Percentiles rank a stretch among this genome's conserved stretches.
Conservation (phyloP, 495 filamentous ascomycete species). For the Umbilicaria muhlenbergii region DNA sequence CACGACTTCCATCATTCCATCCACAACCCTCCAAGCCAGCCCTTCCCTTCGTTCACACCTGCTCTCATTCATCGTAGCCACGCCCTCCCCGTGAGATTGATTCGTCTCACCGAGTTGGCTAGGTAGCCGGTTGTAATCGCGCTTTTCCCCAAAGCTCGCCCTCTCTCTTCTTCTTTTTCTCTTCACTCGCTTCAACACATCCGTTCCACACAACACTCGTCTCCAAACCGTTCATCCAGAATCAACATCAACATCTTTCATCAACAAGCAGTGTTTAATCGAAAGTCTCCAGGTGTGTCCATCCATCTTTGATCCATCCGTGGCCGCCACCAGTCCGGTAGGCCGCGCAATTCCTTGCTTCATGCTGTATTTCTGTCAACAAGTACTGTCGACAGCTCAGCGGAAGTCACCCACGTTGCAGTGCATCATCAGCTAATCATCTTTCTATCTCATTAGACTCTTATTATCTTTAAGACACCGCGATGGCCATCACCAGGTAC, state of each 20-base stretch:
- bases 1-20: slow-evolving; percentile 19
- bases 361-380: not conserved
- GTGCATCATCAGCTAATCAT: too few relatives aligned
- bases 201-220: slow-evolving; percentile 16
- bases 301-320: not conserved
- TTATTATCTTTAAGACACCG: slow-evolving; percentile 10
- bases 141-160: slow-evolving; percentile 3
- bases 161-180: slow-evolving; percentile 17
- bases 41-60: slow-evolving; percentile 3
- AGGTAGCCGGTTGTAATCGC: too few relatives aligned
- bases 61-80: slow-evolving; percentile 6
- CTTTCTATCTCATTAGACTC: too few relatives aligned
- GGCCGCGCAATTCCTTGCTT: not conserved
- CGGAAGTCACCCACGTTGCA: too few relatives aligned
- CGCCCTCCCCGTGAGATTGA: slow-evolving; percentile 7
- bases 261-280: slow-evolving; percentile 8
- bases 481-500: slow-evolving; percentile 64
- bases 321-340: not conserved
- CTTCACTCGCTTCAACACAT: slow-evolving; percentile 23
- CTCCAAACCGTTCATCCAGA: slow-evolving; percentile 11
- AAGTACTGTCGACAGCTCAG: not conserved
- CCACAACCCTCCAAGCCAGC: slow-evolving; percentile 24
- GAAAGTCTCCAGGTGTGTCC: slow-evolving; percentile 6
- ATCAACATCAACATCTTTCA: slow-evolving; percentile 7
- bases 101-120: slow-evolving; percentile 1